These are phyloP conservation scores for Hemileia vastatrix DNA, from an alignment of 1,284 basidiomycete genomes.

Conservation along the genomic window DNA sequence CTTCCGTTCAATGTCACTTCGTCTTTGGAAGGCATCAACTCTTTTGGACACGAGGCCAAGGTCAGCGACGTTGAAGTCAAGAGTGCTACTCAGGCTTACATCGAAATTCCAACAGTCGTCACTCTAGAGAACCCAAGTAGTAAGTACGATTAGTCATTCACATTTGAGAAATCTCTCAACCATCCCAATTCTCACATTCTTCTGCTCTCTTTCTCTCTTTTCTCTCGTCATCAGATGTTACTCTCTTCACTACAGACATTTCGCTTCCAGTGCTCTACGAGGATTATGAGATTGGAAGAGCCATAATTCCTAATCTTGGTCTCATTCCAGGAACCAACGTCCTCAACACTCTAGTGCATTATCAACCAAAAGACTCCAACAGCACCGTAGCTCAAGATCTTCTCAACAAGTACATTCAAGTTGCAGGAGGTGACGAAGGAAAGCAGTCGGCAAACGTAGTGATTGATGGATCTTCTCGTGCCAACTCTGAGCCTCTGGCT, in stretches of 20 bases:
- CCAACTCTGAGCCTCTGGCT: slow-evolving; percentile 51
- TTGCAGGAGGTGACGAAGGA: no score
- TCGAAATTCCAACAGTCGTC: slow-evolving; percentile 27
- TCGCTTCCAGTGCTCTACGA: slow-evolving; percentile 56
- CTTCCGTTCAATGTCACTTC: slow-evolving; percentile 58
- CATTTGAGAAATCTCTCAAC: slow-evolving; percentile 21
- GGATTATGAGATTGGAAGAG: slow-evolving; percentile 46
- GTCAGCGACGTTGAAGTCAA: slow-evolving; percentile 31
- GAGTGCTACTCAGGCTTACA: slow-evolving; percentile 29
- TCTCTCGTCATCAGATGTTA: slow-evolving; percentile 53
- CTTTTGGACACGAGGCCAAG: slow-evolving; percentile 25
- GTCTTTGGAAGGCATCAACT: slow-evolving; percentile 50
- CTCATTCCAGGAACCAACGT: slow-evolving; percentile 56
- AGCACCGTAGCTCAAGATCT: slow-evolving; percentile 54
- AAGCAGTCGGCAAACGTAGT: slow-evolving; percentile 15
- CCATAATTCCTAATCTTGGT: slow-evolving; percentile 47
- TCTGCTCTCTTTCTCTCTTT: slow-evolving; percentile 14
- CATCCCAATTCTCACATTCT: slow-evolving; percentile 10
- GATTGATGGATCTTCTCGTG: slow-evolving; percentile 26
- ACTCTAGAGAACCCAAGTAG: slow-evolving; percentile 33
- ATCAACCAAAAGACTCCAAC: slow-evolving; percentile 57
- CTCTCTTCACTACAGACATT: slow-evolving; percentile 55
- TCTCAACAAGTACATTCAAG: slow-evolving; percentile 38
- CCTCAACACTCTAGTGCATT: slow-evolving; percentile 57
- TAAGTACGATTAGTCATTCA: slow-evolving; percentile 21